Percentiles rank a stretch among this genome's conserved stretches.
These are phyloP conservation scores for Protomyces pachydermus DNA, from an alignment of 1,139 yeast species.

Conservation along the genomic window DNA sequence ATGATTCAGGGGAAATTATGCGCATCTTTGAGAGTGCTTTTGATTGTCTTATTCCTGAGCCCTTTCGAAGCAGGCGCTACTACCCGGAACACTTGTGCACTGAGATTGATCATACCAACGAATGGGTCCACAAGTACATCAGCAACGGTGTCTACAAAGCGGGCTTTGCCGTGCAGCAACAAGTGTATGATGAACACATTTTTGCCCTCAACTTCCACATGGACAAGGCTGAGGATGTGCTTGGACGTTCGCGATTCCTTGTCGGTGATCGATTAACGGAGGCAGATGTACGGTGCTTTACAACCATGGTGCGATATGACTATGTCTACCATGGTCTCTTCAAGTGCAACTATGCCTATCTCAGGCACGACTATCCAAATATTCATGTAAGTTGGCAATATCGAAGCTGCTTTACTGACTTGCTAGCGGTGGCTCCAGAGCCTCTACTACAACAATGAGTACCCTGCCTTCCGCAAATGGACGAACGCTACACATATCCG, in stretches of 20 bases:
- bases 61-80: slow-evolving; percentile 51
- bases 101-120: slow-evolving; percentile 68
- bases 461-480: slow-evolving; percentile 69
- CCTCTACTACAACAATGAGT: slow-evolving; percentile 67
- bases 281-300: slow-evolving; percentile 81
- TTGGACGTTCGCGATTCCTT: slow-evolving; percentile 51
- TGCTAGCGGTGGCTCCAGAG: slow-evolving; percentile 60
- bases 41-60: slow-evolving; percentile 47
- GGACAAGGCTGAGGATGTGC: slow-evolving; percentile 66
- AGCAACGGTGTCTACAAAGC: slow-evolving; percentile 74
- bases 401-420: neutral
- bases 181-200: slow-evolving; percentile 71
- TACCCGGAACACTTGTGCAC: slow-evolving; percentile 54
- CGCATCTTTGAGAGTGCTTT: slow-evolving; percentile 75
- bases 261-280: slow-evolving; percentile 70
- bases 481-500: slow-evolving; percentile 87
- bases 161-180: slow-evolving; percentile 82
- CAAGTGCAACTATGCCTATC: slow-evolving; percentile 79
- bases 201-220: slow-evolving; percentile 59
- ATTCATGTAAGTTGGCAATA: slow-evolving; percentile 44
- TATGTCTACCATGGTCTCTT: slow-evolving; percentile 89
- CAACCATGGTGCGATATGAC: slow-evolving; percentile 80
- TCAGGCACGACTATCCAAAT: slow-evolving; percentile 71
- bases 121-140: slow-evolving; percentile 74
- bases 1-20: slow-evolving; percentile 79